These are phyloP conservation scores for Neoboletus brunneissimus DNA, from an alignment of 768 basidiomycete species.

Conservation along the genomic window DNA sequence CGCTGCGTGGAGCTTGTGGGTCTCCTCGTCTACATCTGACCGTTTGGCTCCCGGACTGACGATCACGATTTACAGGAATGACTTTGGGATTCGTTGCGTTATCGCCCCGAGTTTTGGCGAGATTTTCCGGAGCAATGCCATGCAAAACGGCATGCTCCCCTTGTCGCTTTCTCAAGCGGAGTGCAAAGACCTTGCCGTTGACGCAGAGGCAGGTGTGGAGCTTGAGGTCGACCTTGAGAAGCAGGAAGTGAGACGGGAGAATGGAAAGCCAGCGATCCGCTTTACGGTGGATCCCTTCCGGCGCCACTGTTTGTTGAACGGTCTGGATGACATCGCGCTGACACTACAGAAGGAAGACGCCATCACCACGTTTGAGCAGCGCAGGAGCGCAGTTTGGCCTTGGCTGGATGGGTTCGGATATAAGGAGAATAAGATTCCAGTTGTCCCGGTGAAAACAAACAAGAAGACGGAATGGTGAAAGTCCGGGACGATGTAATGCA, in stretches of 20 bases:
- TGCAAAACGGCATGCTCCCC: constrained; percentile 94
- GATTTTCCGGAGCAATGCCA: constrained; percentile 84
- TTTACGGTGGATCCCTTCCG: constrained; percentile 91
- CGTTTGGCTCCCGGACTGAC: constrained; percentile 1
- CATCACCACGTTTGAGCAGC: constrained; percentile 80
- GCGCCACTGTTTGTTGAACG: constrained; percentile 90
- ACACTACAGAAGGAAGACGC: constrained; percentile 75
- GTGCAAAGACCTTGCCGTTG: constrained; percentile 69
- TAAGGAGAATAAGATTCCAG: constrained; percentile 71
- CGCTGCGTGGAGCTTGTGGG: constrained; percentile 83
- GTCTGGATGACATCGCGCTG: constrained; percentile 93
- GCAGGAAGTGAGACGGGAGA: constrained; percentile 69
- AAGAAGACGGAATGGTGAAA: constrained; percentile 73
- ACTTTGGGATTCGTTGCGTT: constrained; percentile 87
- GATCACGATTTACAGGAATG: constrained; percentile 47
- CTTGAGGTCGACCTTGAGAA: constrained; percentile 85
- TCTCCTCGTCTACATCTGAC: constrained; percentile 12
- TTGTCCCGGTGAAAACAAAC: constrained; percentile 37
- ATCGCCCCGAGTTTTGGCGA: constrained; percentile 90
- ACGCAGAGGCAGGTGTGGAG: constrained; percentile 72
- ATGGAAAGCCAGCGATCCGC: constrained; percentile 66
- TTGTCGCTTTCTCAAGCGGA: constrained; percentile 66
- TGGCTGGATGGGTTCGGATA: constrained; percentile 98
- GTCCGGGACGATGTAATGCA: not conserved
- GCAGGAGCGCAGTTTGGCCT: constrained; percentile 78